Conservation (phyloP, 306 rosid genomes). For the Lupinus albus region DNA sequence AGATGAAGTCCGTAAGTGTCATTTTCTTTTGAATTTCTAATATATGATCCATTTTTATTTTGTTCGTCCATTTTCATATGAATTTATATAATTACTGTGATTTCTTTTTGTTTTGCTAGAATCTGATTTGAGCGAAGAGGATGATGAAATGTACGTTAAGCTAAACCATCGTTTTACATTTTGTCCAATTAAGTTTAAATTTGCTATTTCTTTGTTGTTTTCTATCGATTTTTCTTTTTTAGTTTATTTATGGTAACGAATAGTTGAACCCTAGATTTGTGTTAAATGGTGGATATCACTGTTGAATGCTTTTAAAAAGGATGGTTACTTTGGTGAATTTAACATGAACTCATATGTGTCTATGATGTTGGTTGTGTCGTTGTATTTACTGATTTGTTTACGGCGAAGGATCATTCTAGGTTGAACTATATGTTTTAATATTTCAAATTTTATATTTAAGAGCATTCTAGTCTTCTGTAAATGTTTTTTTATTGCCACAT, state of each 20-base stretch:
- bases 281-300: constrained; percentile 32
- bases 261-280: background rate
- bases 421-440: no score
- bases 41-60: background rate
- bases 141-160: constrained; percentile 58
- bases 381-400: constrained; percentile 11
- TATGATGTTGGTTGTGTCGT: constrained; percentile 3
- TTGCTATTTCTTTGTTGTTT: background rate
- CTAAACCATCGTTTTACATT: constrained; percentile 30
- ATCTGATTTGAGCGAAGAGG: constrained; percentile 57
- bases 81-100: constrained; percentile 19
- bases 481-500: no score
- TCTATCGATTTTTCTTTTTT: background rate
- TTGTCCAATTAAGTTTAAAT: constrained; percentile 30
- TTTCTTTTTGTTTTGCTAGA: constrained; percentile 45
- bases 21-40: constrained; percentile 32
- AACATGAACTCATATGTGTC: constrained; percentile 9
- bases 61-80: constrained; percentile 33
- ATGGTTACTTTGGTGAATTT: background rate
- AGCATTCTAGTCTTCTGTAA: no score
- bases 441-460: no score
- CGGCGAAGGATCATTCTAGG: background rate
- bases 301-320: constrained; percentile 32
- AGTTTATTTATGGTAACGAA: background rate
- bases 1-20: constrained; percentile 58